Evolutionary conservation across 805 yeast genomes (phyloP).

Genomic region (Saccharomycopsis sp.): DNA sequence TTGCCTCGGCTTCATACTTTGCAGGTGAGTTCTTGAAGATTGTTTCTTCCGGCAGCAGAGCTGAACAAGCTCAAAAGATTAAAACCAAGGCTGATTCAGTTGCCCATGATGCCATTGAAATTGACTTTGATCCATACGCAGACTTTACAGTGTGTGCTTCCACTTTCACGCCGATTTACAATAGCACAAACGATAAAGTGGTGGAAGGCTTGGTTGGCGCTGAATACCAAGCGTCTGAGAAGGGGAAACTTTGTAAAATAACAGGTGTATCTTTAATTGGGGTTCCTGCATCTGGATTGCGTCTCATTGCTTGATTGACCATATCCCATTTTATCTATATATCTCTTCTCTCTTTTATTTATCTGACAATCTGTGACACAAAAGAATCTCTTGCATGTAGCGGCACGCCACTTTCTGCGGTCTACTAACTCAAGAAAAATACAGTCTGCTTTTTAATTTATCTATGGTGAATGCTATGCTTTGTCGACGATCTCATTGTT

Average conservation of each 20-base stretch:
- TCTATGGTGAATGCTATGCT: no score
- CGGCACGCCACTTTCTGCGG: no score
- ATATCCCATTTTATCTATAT: no score
- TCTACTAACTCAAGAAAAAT: no score
- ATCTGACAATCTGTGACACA: no score
- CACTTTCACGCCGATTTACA: slow-evolving; percentile 81
- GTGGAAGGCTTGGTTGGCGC: slow-evolving; percentile 87
- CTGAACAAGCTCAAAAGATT: slow-evolving; percentile 80
- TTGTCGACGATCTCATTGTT: no score
- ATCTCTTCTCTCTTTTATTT: no score
- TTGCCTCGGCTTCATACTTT: slow-evolving; percentile 78
- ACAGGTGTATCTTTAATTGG: slow-evolving; percentile 77
- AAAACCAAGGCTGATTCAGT: slow-evolving; percentile 71
- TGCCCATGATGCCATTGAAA: slow-evolving; percentile 79
- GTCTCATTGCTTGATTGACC: slow-evolving; percentile 29
- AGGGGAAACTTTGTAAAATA: slow-evolving; percentile 71
- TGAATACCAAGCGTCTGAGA: slow-evolving; percentile 63
- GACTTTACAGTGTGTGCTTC: slow-evolving; percentile 86
- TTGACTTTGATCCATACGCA: slow-evolving; percentile 88
- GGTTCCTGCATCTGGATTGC: slow-evolving; percentile 84
- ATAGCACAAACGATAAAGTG: slow-evolving; percentile 51
- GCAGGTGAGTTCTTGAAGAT: slow-evolving; percentile 75
- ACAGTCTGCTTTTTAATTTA: no score
- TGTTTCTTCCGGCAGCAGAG: slow-evolving; percentile 64
- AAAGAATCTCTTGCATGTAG: no score